phyloP scores from a whole-genome alignment of 2,329 filamentous ascomycete species.

The Coniochaeta pulveracea region DNA sequence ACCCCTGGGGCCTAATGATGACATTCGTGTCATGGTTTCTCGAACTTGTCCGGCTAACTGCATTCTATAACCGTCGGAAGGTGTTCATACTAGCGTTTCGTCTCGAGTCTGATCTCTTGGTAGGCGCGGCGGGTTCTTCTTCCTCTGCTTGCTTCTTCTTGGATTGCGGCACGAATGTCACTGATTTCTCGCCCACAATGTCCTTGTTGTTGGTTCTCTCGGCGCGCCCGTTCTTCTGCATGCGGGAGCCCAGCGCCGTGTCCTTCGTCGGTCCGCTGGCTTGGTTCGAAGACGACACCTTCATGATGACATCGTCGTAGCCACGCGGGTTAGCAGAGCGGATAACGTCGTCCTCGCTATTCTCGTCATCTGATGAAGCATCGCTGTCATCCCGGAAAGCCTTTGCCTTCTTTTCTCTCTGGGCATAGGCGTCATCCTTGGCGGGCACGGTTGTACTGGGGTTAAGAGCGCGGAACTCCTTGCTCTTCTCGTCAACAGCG shows the following conservation, averaged over 20 bases:
- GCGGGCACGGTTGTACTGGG: constrained; percentile 55
- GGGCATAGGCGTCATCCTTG: constrained; percentile 2
- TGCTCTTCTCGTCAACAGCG: constrained; percentile 76
- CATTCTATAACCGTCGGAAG: constrained; percentile 51
- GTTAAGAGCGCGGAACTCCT: constrained; percentile 82
- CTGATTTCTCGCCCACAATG: constrained; percentile 50
- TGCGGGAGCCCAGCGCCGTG: constrained; percentile 43
- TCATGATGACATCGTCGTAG: constrained; percentile 42
- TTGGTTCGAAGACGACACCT: constrained; percentile 57
- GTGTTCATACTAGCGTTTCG: constrained; percentile 68
- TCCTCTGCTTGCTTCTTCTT: constrained; percentile 35
- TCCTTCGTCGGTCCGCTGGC: constrained; percentile 43
- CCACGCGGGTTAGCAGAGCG: constrained; percentile 13
- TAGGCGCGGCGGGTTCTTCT: constrained; percentile 20
- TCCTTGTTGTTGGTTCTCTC: constrained; percentile 33
- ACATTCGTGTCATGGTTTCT: constrained; percentile 11
- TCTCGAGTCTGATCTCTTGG: constrained; percentile 31
- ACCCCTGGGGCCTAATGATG: neutral
- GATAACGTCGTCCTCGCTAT: constrained; percentile 24
- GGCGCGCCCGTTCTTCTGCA: constrained; percentile 35
- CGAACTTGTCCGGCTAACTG: constrained; percentile 8
- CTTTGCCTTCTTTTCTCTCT: constrained; percentile 3
- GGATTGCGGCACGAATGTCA: constrained; percentile 60
- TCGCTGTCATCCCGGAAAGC: constrained; percentile 3
- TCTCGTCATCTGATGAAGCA: constrained; percentile 6